phyloP scores from a whole-genome alignment of 2,329 filamentous ascomycete species.

The Colletotrichum plurivorum region DNA sequence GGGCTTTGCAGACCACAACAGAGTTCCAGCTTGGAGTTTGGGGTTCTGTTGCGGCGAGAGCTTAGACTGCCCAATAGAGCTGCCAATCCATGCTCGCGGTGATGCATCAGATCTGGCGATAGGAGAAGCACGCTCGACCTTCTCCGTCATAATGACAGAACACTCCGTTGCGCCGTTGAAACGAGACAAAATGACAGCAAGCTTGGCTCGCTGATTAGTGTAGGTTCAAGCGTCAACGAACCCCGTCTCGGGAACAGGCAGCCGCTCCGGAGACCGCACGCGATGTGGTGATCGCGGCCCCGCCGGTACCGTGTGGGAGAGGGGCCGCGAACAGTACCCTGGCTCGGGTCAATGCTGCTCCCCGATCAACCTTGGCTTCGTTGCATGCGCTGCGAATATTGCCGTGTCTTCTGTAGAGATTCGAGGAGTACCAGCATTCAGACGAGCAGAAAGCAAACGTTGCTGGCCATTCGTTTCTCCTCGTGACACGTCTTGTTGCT shows the following conservation, averaged over 20 bases:
- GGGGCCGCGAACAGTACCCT: not conserved
- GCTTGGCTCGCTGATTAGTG: no score
- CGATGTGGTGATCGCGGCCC: not conserved
- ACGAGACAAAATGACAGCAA: constrained; percentile 6
- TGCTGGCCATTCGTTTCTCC: not conserved
- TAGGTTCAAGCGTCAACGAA: no score
- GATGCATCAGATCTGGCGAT: constrained; percentile 5
- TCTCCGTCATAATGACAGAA: constrained; percentile 31
- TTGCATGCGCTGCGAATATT: no score
- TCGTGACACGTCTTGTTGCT: not conserved
- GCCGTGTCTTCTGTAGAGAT: no score
- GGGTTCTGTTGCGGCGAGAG: constrained; percentile 30
- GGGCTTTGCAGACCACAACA: not conserved
- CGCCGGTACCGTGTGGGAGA: not conserved
- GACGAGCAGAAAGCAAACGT: not conserved
- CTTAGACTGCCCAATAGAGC: constrained; percentile 6
- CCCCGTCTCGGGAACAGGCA: not conserved
- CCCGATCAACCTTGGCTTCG: not conserved
- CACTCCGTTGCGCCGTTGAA: constrained; percentile 23
- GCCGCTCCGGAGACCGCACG: constrained; percentile 1
- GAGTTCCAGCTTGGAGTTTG: constrained; percentile 30
- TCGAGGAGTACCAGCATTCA: no score
- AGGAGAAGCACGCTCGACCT: constrained; percentile 14
- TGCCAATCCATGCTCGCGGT: constrained; percentile 24
- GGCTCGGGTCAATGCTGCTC: not conserved